Percentiles rank a stretch among this genome's conserved stretches.
Conservation (phyloP, 768 basidiomycete genomes). For the Agrocybe praecox region DNA sequence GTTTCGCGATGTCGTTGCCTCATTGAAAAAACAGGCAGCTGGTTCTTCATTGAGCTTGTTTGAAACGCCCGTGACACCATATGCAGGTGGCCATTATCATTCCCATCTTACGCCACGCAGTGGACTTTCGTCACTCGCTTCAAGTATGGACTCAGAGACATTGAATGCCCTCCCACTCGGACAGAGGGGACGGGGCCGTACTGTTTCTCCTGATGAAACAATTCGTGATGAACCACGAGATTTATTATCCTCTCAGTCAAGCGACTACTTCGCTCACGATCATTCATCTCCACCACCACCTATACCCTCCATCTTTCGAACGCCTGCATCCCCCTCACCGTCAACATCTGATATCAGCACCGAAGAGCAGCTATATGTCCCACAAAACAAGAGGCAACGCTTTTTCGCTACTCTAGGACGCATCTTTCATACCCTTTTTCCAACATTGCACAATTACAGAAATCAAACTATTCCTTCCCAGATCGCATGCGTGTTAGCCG, state of each 20-base stretch:
- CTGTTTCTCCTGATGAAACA: background rate
- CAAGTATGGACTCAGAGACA: conserved; percentile 32
- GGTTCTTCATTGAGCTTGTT: conserved; percentile 62
- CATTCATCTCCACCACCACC: conserved; percentile 16
- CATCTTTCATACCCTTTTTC: conserved; percentile 74
- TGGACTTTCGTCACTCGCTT: conserved; percentile 24
- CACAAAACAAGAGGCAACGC: conserved; percentile 44
- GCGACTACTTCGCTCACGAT: conserved; percentile 19
- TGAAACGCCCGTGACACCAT: conserved; percentile 68
- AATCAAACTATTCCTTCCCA: conserved; percentile 72
- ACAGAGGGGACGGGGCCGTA: conserved; percentile 40
- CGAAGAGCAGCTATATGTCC: conserved; percentile 40
- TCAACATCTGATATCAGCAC: conserved; percentile 43
- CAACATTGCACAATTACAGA: conserved; percentile 75
- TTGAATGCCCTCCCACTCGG: conserved; percentile 41
- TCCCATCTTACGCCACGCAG: conserved; percentile 23
- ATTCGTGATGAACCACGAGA: conserved; percentile 10
- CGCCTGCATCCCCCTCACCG: conserved; percentile 50
- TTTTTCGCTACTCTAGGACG: conserved; percentile 35
- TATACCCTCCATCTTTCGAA: conserved; percentile 59
- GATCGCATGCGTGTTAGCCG: conserved; percentile 77
- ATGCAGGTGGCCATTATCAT: conserved; percentile 77
- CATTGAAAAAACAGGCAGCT: conserved; percentile 71
- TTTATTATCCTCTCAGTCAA: conserved; percentile 8
- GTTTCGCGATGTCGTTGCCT: conserved; percentile 89